Evolutionary conservation across 805 yeast species (phyloP).

Genomic region (Candida loeiensis): DNA sequence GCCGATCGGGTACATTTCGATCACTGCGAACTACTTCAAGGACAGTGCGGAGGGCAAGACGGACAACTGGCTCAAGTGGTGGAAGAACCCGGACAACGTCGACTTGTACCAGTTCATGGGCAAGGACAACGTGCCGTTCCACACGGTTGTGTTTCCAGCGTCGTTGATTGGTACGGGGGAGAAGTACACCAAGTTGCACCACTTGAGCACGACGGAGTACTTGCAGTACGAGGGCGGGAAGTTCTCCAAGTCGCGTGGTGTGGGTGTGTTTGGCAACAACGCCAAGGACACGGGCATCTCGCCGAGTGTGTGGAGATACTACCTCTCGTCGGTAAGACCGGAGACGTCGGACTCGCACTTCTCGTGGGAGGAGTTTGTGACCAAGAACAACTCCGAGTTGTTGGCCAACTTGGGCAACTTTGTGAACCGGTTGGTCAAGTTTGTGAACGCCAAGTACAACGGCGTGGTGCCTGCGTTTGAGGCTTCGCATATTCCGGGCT

Average conservation of each 20-base stretch:
- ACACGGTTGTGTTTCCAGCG: slow-evolving; percentile 96
- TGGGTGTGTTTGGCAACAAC: slow-evolving; percentile 97
- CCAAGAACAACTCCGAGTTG: slow-evolving; percentile 89
- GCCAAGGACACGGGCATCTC: slow-evolving; percentile 91
- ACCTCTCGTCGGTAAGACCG: slow-evolving; percentile 88
- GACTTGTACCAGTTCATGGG: slow-evolving; percentile 97
- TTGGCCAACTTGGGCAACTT: slow-evolving; percentile 96
- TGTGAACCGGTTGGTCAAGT: slow-evolving; percentile 90
- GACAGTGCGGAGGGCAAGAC: slow-evolving; percentile 23
- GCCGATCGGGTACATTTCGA: slow-evolving; percentile 92
- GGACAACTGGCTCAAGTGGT: slow-evolving; percentile 76
- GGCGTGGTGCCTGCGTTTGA: slow-evolving; percentile 79
- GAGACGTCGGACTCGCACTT: slow-evolving; percentile 95
- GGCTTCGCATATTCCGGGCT: slow-evolving; percentile 44
- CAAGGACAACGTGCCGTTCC: slow-evolving; percentile 98
- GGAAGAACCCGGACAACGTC: slow-evolving; percentile 90
- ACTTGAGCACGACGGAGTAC: slow-evolving; percentile 91
- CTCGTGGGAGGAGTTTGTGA: slow-evolving; percentile 94
- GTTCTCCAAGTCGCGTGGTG: slow-evolving; percentile 95
- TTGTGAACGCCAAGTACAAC: slow-evolving; percentile 83
- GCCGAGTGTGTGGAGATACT: slow-evolving; percentile 97
- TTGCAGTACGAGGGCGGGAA: slow-evolving; percentile 97
- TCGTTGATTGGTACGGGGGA: slow-evolving; percentile 85
- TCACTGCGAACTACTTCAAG: slow-evolving; percentile 81
- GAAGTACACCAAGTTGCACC: slow-evolving; percentile 86